Evolutionary conservation across 805 yeast species (phyloP), one percentile per base, ranked within the genome.

Genomic region (Saccharomycopsis fodiens): DNA sequence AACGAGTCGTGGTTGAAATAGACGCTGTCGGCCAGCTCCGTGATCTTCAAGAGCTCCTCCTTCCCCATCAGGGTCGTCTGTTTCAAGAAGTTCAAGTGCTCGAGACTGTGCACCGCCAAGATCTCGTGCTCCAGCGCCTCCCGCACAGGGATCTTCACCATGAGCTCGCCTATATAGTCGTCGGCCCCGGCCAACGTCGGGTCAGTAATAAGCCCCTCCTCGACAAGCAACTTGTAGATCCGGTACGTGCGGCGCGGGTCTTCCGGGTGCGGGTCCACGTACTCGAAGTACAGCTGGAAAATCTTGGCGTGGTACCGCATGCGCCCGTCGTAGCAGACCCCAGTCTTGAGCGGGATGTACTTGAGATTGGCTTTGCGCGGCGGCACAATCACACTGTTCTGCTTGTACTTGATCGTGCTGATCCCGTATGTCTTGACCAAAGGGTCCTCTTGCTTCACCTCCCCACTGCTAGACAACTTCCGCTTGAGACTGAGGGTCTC

Each of bases 231-330:
- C 65, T 93, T 88, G 67, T 93, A 93, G 39, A 93, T 85, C 46
- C 97, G 74, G 64, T 89, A 93, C 31, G 91, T 89, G 55, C 99
- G 78, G 52, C 98, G 74, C 8, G 99, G 99, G 59, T 93, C 98
- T 62, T 93, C 99, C 3, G 99, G 99, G 60, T 93, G 99, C 2
- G 97, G 98, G 59, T 93, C 98, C 43, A 91, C 86, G 63, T 91
- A 91, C 62, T 91, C 96, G 56, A 78, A 85, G 55, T 91, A 86
- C 1, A 93, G 83, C 2, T 96, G 86, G 65, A 85, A 89, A 44
- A 93, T 82, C 59, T 88, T 86, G 34, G 97, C 95, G 61, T 93
- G 99, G 62, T 91, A 93, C 51, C 98, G 73, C 97, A 93, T 93
- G 52, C 97, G 73, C 17, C 88, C 97, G 62, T 93, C 99, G 64